A percentile compares a stretch with the other conserved stretches of the same genome.
phyloP scores from a whole-genome alignment of 306 rosid genomes.

The Fragaria ananassa region DNA sequence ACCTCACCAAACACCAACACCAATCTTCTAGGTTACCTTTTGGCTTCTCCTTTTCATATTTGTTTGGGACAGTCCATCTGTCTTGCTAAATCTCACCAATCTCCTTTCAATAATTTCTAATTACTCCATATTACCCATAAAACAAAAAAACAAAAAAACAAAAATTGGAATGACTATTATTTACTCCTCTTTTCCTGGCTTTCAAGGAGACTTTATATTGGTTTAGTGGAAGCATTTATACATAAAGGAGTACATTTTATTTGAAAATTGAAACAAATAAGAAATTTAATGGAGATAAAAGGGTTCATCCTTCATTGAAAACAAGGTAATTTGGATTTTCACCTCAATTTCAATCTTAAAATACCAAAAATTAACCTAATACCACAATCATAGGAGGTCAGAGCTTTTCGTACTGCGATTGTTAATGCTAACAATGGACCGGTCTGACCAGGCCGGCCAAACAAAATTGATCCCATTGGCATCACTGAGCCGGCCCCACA shows the following conservation, averaged over 20 bases:
- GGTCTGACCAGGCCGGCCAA: too few species aligned
- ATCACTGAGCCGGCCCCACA: too few species aligned
- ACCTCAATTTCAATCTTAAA: too few species aligned
- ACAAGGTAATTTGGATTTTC: too few species aligned
- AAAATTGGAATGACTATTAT: background rate
- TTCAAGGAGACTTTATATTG: background rate
- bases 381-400: too few species aligned
- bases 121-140: background rate
- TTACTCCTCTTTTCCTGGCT: background rate
- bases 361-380: too few species aligned
- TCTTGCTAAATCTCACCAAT: background rate
- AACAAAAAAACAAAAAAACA: background rate
- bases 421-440: too few species aligned
- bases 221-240: background rate
- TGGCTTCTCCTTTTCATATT: background rate
- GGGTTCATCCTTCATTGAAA: background rate
- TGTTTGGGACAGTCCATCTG: conserved; percentile 6
- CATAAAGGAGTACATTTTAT: background rate
- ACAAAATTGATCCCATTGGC: too few species aligned
- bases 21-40: conserved; percentile 8
- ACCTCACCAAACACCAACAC: conserved; percentile 26
- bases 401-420: too few species aligned
- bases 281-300: background rate
- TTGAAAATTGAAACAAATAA: background rate
- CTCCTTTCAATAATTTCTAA: background rate